Evolutionary conservation across 164 flowering plant genomes (phyloP).

Genomic region (Vitis amurensis): DNA sequence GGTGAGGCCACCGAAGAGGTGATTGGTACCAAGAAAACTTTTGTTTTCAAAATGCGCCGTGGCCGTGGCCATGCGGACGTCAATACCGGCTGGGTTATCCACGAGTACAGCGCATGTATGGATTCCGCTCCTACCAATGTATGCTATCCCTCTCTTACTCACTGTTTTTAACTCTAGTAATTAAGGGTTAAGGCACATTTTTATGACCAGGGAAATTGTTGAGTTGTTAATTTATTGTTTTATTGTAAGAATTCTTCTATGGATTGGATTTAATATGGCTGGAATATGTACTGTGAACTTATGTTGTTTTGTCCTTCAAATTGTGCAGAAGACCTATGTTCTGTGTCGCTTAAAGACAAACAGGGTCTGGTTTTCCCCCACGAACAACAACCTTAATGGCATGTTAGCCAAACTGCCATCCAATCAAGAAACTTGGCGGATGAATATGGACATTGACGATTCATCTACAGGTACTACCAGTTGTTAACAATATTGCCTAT

Average conservation of each 20-base stretch:
- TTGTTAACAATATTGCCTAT: background rate
- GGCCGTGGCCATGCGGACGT: background rate
- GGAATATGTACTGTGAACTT: too few species aligned
- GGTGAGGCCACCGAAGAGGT: background rate
- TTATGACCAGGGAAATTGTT: too few species aligned
- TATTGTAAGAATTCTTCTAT: too few species aligned
- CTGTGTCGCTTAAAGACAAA: conserved; percentile 10
- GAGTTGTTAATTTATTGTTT: too few species aligned
- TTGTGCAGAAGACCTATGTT: conserved; percentile 7
- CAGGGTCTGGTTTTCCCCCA: background rate
- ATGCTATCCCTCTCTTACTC: too few species aligned
- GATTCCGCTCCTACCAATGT: background rate
- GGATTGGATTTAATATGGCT: too few species aligned
- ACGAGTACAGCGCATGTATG: conserved; percentile 16
- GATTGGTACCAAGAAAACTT: conserved; percentile 20
- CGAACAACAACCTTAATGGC: too few species aligned
- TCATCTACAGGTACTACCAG: background rate
- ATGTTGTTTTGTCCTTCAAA: background rate
- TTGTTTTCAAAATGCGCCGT: conserved; percentile 21
- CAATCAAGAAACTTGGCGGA: too few species aligned
- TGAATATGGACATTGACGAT: background rate
- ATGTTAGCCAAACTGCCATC: accelerated
- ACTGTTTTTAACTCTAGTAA: too few species aligned
- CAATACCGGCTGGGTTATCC: conserved; percentile 25
- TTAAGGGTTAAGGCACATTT: too few species aligned